Percentiles rank a stretch among this genome's conserved stretches.
These are phyloP conservation scores for Fusarium sarcochroum DNA, from an alignment of 2,329 filamentous ascomycete species.

Conservation along the genomic window DNA sequence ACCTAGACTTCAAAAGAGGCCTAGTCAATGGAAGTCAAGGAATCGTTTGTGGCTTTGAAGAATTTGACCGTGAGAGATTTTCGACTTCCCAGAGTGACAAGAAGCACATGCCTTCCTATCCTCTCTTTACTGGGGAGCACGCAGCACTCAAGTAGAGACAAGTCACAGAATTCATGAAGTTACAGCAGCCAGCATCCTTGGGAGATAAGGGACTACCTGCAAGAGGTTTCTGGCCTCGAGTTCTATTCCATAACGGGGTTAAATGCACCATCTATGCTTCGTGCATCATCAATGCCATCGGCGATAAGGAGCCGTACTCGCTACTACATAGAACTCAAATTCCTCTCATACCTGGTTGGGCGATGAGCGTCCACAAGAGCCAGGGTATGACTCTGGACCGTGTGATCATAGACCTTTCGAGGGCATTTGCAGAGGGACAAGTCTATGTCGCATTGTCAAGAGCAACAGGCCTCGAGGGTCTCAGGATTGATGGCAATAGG, in stretches of 20 bases:
- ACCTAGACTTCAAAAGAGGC: background rate
- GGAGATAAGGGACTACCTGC: constrained; percentile 5
- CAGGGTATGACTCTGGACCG: constrained; percentile 74
- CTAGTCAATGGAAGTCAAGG: background rate
- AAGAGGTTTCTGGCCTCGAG: constrained; percentile 53
- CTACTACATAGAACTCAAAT: constrained; percentile 70
- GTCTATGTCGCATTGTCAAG: constrained; percentile 65
- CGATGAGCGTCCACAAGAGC: constrained; percentile 73
- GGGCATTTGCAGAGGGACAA: constrained; percentile 70
- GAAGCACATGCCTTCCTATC: too few relatives aligned
- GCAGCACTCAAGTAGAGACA: too few relatives aligned
- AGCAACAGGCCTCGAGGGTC: too few relatives aligned
- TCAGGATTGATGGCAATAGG: too few relatives aligned
- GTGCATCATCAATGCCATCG: constrained; percentile 64
- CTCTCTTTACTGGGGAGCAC: too few relatives aligned
- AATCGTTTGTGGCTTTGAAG: background rate
- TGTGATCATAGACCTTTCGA: constrained; percentile 67
- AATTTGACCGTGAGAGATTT: background rate
- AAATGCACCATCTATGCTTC: constrained; percentile 63
- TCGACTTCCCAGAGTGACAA: too few relatives aligned
- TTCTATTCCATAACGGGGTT: constrained; percentile 65
- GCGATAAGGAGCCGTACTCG: constrained; percentile 61
- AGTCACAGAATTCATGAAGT: too few relatives aligned
- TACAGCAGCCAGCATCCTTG: background rate
- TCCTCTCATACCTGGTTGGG: constrained; percentile 72